These are phyloP conservation scores for Eruca vesicaria DNA, from an alignment of 441 rosid genomes.

Conservation along the genomic window DNA sequence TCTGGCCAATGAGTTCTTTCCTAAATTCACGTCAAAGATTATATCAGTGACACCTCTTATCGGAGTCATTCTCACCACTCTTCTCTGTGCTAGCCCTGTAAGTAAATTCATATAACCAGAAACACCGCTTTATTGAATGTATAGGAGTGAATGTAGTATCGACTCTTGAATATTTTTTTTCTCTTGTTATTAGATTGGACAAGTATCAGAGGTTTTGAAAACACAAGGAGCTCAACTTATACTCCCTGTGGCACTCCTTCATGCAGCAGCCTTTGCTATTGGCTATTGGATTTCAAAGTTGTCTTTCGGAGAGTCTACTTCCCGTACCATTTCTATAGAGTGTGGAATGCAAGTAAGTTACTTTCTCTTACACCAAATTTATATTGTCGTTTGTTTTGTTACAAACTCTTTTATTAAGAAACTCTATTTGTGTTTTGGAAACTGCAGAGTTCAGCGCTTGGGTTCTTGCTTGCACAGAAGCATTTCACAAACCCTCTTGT, in stretches of 20 bases:
- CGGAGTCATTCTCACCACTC: slow-evolving; percentile 89
- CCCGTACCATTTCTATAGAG: slow-evolving; percentile 94
- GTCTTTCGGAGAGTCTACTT: slow-evolving; percentile 94
- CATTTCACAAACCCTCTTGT: slow-evolving; percentile 93
- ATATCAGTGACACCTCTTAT: slow-evolving; percentile 74
- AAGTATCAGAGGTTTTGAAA: slow-evolving; percentile 85
- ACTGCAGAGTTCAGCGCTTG: slow-evolving; percentile 90
- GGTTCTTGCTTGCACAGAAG: slow-evolving; percentile 88
- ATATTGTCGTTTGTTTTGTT: background rate
- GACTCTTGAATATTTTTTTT: background rate
- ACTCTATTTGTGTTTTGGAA: background rate
- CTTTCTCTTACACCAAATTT: background rate
- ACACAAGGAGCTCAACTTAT: slow-evolving; percentile 87
- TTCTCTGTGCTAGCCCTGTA: slow-evolving; percentile 95
- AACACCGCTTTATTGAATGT: background rate
- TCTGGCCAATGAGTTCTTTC: slow-evolving; percentile 86
- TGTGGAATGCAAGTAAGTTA: slow-evolving; percentile 92
- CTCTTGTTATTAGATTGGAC: slow-evolving; percentile 68
- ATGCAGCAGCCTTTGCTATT: slow-evolving; percentile 79
- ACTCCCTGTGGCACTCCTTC: slow-evolving; percentile 81
- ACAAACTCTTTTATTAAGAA: background rate
- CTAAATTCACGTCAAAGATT: slow-evolving; percentile 82
- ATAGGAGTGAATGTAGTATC: background rate
- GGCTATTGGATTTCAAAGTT: slow-evolving; percentile 85
- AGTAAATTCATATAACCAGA: slow-evolving; percentile 35